A percentile compares a stretch with the other conserved stretches of the same genome.
Conservation (phyloP, 2,329 filamentous ascomycete species). For the Fusarium zealandicum region DNA sequence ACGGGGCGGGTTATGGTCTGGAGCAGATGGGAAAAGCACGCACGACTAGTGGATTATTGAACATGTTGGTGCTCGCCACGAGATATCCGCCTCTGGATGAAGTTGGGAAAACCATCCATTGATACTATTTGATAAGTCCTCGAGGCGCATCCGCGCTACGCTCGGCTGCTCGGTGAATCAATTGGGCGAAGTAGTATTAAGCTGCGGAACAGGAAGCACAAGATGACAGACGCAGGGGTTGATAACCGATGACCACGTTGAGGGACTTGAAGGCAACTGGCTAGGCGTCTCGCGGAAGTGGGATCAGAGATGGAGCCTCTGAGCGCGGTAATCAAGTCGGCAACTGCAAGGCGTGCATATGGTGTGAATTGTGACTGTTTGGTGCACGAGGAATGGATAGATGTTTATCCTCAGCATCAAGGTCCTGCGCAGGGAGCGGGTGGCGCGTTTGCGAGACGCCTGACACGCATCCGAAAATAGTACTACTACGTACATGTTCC, state of each 20-base stretch:
- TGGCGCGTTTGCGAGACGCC: slow-evolving; percentile 36
- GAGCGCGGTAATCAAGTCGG: slow-evolving; percentile 9
- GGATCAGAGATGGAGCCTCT: slow-evolving; percentile 26
- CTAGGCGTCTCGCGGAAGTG: slow-evolving; percentile 28
- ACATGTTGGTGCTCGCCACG: too few relatives aligned
- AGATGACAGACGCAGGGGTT: not conserved
- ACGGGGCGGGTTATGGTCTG: slow-evolving; percentile 2
- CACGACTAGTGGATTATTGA: too few relatives aligned
- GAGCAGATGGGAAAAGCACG: not conserved
- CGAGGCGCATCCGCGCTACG: slow-evolving; percentile 9
- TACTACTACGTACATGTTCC: not conserved
- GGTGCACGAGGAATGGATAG: not conserved
- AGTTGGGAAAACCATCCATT: not conserved
- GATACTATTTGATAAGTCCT: slow-evolving; percentile 1
- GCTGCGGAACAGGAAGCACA: not conserved
- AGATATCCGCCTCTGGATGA: not conserved
- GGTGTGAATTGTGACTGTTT: not conserved
- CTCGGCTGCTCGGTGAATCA: not conserved
- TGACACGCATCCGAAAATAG: slow-evolving; percentile 41
- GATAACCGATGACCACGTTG: slow-evolving; percentile 1
- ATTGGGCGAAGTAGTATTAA: too few relatives aligned
- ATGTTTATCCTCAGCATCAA: not conserved
- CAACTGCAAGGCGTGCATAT: not conserved
- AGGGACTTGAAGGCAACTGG: slow-evolving; percentile 10
- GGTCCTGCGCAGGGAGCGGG: slow-evolving; percentile 2